Base-by-base conservation (phyloP, 2,329 filamentous ascomycete species). In the Phyllosticta ampelicida region DNA sequence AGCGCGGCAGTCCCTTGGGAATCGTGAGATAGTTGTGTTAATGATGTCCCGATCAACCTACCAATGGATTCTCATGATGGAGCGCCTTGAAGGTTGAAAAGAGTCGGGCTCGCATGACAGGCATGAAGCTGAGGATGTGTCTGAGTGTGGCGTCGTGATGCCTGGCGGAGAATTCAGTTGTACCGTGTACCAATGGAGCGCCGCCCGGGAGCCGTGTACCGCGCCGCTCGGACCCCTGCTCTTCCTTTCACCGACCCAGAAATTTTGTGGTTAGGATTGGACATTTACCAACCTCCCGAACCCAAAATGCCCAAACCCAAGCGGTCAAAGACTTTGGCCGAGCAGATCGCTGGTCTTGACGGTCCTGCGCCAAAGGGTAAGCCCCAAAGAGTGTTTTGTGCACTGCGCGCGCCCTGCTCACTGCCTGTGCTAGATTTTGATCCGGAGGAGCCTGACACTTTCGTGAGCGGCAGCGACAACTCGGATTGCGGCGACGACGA, bases 11-110 rank as follows among this genome's bases (percentile, higher is more conserved):
- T 23, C 92, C 92, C 91, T 96, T 58, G 3, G 48, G 51, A 5
- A 57, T 54, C 58, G 23, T 26, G 23, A 26, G 23, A 3, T 26
- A 4, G 21, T 61, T 55, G 3, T 19, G 26, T 19, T 3, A 16
- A 23, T 20, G 20, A 19, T 9, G 9, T 49, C 8, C 23, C 23
- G 8, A 26, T 21, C 10, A 9, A 8, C 76, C 66, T 75, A 95
- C 91, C 69, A 96, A 73, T 3, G 91, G 91, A 64, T 96, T 96
- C 64, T 96, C 91, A 85, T 96, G 91, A 54, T 77, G 77, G 29
- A 86, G 60, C 53, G 65, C 60, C 8, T 66, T 62, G 26, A 72
- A 60, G 28, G 71, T 80, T 10, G 85, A 86, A 64, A 89, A 84
- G 36, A 78, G 65, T 58, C 75, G 74, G 65, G 69, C 69, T 59